phyloP scores from a whole-genome alignment of 2,329 filamentous ascomycete species.

The Phialophora verrucosa region DNA sequence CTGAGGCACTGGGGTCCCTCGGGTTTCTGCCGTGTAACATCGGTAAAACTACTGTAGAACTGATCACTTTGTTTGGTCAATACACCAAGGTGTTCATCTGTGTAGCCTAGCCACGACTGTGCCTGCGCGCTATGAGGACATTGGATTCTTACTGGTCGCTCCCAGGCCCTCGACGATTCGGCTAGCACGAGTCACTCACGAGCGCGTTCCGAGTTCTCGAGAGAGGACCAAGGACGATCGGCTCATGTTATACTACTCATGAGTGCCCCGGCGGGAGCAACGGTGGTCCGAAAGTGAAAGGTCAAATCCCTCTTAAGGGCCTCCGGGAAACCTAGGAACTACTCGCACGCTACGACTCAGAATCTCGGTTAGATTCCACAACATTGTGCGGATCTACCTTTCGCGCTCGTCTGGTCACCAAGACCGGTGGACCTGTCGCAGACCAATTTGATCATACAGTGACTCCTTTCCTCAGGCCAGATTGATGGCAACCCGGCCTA shows the following conservation, averaged over 20 bases:
- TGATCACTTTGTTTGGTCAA: not conserved
- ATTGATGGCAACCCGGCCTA: not conserved
- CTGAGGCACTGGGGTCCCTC: not conserved
- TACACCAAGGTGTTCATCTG: not conserved
- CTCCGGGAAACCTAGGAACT: not conserved
- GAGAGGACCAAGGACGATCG: not conserved
- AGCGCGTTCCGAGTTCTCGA: not conserved
- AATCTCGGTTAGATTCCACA: not conserved
- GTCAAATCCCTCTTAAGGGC: not conserved
- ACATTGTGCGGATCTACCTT: not conserved
- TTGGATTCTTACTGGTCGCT: not conserved
- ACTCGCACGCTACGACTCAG: not conserved
- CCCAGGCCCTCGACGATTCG: not conserved
- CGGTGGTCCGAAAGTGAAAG: not conserved
- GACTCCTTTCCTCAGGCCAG: not conserved
- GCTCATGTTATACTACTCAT: not conserved
- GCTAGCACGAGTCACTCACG: not conserved
- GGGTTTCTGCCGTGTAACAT: conserved; percentile 13
- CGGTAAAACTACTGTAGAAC: not conserved
- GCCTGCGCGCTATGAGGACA: not conserved
- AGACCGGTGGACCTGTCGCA: not conserved
- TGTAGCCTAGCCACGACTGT: not conserved
- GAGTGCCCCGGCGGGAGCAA: not conserved
- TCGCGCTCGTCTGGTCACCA: not conserved
- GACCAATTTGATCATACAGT: not conserved